Evolutionary conservation across 495 filamentous ascomycete species (phyloP).

Genomic region (Tricharina praecox): DNA sequence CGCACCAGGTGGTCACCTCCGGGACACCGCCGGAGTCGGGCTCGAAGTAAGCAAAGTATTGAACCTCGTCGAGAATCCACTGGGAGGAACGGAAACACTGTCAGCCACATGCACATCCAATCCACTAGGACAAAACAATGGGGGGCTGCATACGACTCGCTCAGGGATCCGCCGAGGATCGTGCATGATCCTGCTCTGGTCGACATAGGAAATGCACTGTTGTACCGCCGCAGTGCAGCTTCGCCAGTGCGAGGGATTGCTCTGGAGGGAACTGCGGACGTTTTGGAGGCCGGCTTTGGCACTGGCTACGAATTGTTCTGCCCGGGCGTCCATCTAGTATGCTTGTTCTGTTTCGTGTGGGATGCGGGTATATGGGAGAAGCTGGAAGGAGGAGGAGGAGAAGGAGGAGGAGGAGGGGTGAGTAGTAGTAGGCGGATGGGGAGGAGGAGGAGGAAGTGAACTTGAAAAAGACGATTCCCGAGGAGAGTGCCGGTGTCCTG

Average conservation of each 20-base stretch:
- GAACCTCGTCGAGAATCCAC: slow-evolving; percentile 33
- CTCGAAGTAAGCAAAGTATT: slow-evolving; percentile 34
- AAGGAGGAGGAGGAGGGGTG: not conserved
- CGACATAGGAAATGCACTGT: slow-evolving; percentile 28
- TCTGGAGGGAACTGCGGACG: slow-evolving; percentile 18
- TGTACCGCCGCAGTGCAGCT: slow-evolving; percentile 24
- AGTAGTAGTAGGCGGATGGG: not conserved
- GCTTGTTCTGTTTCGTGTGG: not conserved
- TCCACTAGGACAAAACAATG: not conserved
- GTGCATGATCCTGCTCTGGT: slow-evolving; percentile 29
- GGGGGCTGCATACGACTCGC: slow-evolving; percentile 15
- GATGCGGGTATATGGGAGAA: not conserved
- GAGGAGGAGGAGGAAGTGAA: not conserved
- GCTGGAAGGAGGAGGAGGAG: not conserved
- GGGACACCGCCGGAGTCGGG: slow-evolving; percentile 31
- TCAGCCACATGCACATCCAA: not conserved
- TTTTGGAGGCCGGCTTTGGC: slow-evolving; percentile 12
- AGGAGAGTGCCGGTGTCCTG: too few species aligned
- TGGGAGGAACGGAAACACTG: too few species aligned
- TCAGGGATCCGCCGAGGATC: slow-evolving; percentile 27
- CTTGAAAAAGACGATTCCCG: not conserved
- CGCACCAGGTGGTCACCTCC: slow-evolving; percentile 35
- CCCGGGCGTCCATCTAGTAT: not conserved
- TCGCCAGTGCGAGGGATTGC: slow-evolving; percentile 23
- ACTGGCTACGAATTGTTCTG: slow-evolving; percentile 3